Percentiles rank a stretch among this genome's conserved stretches.
phyloP scores from a whole-genome alignment of 768 basidiomycete species.

The Suillus subalutaceus region DNA sequence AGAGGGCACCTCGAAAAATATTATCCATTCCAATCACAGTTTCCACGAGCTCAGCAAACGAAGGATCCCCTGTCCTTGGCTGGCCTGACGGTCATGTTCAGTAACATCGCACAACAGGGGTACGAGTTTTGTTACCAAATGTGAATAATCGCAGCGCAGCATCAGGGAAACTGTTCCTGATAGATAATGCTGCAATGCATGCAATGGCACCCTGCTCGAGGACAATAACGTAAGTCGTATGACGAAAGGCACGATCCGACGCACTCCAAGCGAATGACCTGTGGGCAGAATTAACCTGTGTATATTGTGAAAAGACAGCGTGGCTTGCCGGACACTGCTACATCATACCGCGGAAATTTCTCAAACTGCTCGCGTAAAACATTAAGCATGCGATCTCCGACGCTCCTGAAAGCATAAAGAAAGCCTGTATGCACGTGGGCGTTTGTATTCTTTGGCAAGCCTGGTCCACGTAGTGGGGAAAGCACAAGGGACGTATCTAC shows the following conservation, averaged over 20 bases:
- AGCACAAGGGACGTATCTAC: slow-evolving; percentile 28
- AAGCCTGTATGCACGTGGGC: slow-evolving; percentile 41
- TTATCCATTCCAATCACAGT: slow-evolving; percentile 36
- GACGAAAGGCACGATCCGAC: slow-evolving; percentile 10
- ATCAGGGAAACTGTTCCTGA: slow-evolving; percentile 33
- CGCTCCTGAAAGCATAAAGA: slow-evolving; percentile 37
- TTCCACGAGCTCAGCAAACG: slow-evolving; percentile 46
- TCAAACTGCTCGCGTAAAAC: slow-evolving; percentile 34
- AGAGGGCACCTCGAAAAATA: slow-evolving; percentile 43
- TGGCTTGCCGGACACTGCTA: slow-evolving; percentile 35
- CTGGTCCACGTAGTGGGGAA: slow-evolving; percentile 23
- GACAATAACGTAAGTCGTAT: slow-evolving; percentile 10
- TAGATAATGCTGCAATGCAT: slow-evolving; percentile 38
- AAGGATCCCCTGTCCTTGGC: slow-evolving; percentile 48
- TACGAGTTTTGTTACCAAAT: slow-evolving; percentile 38
- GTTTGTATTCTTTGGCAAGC: slow-evolving; percentile 24
- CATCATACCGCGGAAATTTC: slow-evolving; percentile 35
- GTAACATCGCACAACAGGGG: not conserved
- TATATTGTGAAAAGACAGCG: slow-evolving; percentile 2
- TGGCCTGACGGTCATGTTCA: slow-evolving; percentile 42
- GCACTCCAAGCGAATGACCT: slow-evolving; percentile 46
- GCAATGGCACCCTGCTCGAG: slow-evolving; percentile 40
- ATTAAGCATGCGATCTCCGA: slow-evolving; percentile 33
- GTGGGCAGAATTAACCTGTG: slow-evolving; percentile 9
- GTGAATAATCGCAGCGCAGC: slow-evolving; percentile 41